These are phyloP conservation scores for Ustilago esculenta DNA, from an alignment of 1,284 basidiomycete species.

Conservation along the genomic window DNA sequence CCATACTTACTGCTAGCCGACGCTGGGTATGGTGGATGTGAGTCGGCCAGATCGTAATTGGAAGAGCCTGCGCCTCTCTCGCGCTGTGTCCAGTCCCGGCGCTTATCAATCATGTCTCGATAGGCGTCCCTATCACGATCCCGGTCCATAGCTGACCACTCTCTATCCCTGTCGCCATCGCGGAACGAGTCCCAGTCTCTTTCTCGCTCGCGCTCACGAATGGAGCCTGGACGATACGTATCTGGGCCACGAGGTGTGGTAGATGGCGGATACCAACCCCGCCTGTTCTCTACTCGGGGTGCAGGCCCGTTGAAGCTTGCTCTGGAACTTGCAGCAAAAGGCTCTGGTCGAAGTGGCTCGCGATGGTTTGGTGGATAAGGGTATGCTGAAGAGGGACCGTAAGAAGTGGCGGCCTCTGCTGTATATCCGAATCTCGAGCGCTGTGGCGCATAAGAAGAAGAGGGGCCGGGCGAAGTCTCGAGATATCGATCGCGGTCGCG, in stretches of 20 bases:
- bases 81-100: constrained; percentile 23
- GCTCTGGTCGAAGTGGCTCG: constrained; percentile 22
- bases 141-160: constrained; percentile 25
- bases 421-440: constrained; percentile 28
- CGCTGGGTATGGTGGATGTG: constrained; percentile 10
- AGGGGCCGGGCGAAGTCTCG: constrained; percentile 36
- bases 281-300: constrained; percentile 21
- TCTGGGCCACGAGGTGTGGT: constrained; percentile 30
- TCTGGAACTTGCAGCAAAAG: constrained; percentile 18
- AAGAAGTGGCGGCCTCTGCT: constrained; percentile 18
- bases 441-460: constrained; percentile 27
- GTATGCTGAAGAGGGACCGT: constrained; percentile 25
- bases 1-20: constrained; percentile 27
- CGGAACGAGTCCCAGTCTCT: constrained; percentile 38
- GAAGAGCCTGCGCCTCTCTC: constrained; percentile 5
- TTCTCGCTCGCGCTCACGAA: constrained; percentile 35
- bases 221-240: constrained; percentile 38
- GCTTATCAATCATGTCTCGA: constrained; percentile 24
- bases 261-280: constrained; percentile 27
- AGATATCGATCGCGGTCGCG: constrained; percentile 33
- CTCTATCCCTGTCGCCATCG: constrained; percentile 43
- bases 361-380: constrained; percentile 28
- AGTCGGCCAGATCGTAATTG: constrained; percentile 18
- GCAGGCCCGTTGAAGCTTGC: constrained; percentile 14
- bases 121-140: constrained; percentile 38